Percentiles rank a stretch among this genome's conserved stretches.
phyloP scores from a whole-genome alignment of 345 rosid species.

The Lumnitzera racemosa region DNA sequence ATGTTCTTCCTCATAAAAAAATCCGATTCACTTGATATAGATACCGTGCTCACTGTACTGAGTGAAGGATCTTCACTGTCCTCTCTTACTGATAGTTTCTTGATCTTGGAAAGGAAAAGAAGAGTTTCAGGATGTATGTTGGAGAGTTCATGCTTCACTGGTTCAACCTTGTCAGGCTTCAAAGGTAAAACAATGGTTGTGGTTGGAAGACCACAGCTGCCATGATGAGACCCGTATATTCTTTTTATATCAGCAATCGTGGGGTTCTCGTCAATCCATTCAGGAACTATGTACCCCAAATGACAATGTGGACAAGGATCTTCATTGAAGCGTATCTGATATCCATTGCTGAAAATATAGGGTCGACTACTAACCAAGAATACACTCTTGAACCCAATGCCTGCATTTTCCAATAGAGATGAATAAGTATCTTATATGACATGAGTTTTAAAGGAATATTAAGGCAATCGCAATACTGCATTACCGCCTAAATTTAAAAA shows the following conservation, averaged over 20 bases:
- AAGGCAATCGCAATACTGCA: no score
- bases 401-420: constrained; percentile 18
- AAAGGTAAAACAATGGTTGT: constrained; percentile 56
- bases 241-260: constrained; percentile 32
- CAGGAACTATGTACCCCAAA: constrained; percentile 70
- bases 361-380: constrained; percentile 51
- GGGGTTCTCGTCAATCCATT: constrained; percentile 65
- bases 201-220: constrained; percentile 34
- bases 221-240: constrained; percentile 34
- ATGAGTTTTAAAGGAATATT: no score
- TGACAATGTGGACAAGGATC: constrained; percentile 52
- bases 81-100: constrained; percentile 56
- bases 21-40: constrained; percentile 47
- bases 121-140: constrained; percentile 62
- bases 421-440: background rate
- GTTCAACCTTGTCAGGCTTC: constrained; percentile 49
- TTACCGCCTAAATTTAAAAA: no score
- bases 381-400: constrained; percentile 70
- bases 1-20: constrained; percentile 53
- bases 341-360: constrained; percentile 60
- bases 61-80: constrained; percentile 31
- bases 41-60: constrained; percentile 38
- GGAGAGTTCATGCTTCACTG: constrained; percentile 65
- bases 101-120: constrained; percentile 55
- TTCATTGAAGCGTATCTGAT: constrained; percentile 55